These are phyloP conservation scores for Hypoxylon sp. DNA, from an alignment of 2,329 filamentous ascomycete species.

Conservation along the genomic window DNA sequence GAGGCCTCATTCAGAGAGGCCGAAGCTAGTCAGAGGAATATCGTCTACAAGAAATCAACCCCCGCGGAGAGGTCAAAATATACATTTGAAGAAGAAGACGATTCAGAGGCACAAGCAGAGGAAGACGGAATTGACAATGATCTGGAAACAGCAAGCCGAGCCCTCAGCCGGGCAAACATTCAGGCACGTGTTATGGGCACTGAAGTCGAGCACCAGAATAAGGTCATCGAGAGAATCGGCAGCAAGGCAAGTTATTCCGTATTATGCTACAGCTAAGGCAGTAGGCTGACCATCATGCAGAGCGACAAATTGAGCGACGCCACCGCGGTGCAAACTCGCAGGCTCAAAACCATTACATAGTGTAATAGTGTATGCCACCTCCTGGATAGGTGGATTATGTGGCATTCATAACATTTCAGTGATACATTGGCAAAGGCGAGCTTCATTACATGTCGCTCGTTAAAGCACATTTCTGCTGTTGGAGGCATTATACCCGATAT, in stretches of 20 bases:
- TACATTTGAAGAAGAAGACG: conserved; percentile 76
- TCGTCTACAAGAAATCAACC: conserved; percentile 49
- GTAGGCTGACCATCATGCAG: conserved; percentile 58
- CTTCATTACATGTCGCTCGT: background rate
- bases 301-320: conserved; percentile 74
- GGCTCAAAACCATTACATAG: conserved; percentile 24
- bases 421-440: background rate
- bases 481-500: background rate
- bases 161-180: conserved; percentile 61
- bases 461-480: background rate
- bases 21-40: conserved; percentile 45
- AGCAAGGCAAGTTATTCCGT: conserved; percentile 72
- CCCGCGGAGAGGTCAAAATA: conserved; percentile 78
- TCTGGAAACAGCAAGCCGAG: conserved; percentile 62
- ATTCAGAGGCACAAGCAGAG: no score
- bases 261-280: conserved; percentile 32
- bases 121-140: conserved; percentile 73
- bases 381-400: conserved; percentile 7
- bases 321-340: conserved; percentile 12
- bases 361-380: background rate
- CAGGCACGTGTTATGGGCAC: conserved; percentile 80
- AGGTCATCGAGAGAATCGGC: conserved; percentile 79
- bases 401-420: background rate
- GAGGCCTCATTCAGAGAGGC: conserved; percentile 62
- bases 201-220: conserved; percentile 83